A percentile compares a stretch with the other conserved stretches of the same genome.
Conservation (phyloP, 495 filamentous ascomycete genomes). For the Aspergillus saccharolyticus region DNA sequence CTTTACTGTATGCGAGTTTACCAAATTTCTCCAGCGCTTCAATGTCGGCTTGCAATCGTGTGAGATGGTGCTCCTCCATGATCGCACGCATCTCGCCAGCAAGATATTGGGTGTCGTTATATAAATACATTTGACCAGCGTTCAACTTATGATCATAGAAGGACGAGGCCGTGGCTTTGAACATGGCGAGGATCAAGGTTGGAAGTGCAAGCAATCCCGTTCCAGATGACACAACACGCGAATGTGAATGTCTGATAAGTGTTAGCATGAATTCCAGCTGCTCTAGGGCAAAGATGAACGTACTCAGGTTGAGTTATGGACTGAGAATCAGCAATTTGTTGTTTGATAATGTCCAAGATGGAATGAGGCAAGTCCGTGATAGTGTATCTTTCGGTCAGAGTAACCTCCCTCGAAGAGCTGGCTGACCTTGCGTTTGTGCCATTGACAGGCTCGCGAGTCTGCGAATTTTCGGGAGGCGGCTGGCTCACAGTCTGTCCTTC, state of each 20-base stretch:
- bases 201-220: slow-evolving; percentile 74
- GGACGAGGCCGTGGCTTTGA: slow-evolving; percentile 76
- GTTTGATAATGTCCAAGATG: slow-evolving; percentile 63
- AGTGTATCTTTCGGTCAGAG: slow-evolving; percentile 79
- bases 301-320: slow-evolving; percentile 53
- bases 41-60: slow-evolving; percentile 65
- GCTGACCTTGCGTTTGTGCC: slow-evolving; percentile 13
- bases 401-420: slow-evolving; percentile 55
- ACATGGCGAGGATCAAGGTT: slow-evolving; percentile 81
- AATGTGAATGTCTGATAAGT: slow-evolving; percentile 34
- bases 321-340: slow-evolving; percentile 66
- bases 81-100: slow-evolving; percentile 65
- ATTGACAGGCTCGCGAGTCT: slow-evolving; percentile 15
- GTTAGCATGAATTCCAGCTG: slow-evolving; percentile 19
- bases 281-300: slow-evolving; percentile 18
- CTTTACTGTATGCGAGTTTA: slow-evolving; percentile 76
- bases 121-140: slow-evolving; percentile 83
- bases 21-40: slow-evolving; percentile 71
- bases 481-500: slow-evolving; percentile 20
- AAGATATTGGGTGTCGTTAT: slow-evolving; percentile 84
- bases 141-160: slow-evolving; percentile 63
- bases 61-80: slow-evolving; percentile 38
- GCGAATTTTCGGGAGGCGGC: slow-evolving; percentile 14
- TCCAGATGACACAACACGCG: slow-evolving; percentile 65
- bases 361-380: slow-evolving; percentile 79